Evolutionary conservation across 2,329 filamentous ascomycete species (phyloP).

Genomic region (Cryphonectria japonica): DNA sequence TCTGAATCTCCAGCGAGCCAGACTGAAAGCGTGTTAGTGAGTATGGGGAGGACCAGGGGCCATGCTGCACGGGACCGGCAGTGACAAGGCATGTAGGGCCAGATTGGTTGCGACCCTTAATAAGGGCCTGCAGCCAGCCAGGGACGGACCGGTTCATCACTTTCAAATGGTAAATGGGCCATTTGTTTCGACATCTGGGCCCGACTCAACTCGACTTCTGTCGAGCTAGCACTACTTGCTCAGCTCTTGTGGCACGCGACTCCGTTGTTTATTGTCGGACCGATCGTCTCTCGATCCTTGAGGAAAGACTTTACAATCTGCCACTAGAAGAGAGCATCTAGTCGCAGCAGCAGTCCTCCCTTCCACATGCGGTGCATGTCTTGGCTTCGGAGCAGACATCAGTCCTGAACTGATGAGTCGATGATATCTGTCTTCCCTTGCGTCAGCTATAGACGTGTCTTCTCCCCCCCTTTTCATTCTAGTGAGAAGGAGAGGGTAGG

Average conservation of each 20-base stretch:
- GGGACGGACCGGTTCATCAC: background rate
- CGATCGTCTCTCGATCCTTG: background rate
- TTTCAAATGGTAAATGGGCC: background rate
- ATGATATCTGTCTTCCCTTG: background rate
- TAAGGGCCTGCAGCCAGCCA: conserved; percentile 3
- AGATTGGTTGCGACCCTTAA: conserved; percentile 1
- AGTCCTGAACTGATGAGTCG: background rate
- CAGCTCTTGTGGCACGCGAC: conserved; percentile 7
- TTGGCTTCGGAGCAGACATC: conserved; percentile 4
- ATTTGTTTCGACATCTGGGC: conserved; percentile 5
- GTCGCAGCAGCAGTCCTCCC: background rate
- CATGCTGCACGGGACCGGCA: conserved; percentile 12
- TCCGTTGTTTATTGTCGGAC: background rate
- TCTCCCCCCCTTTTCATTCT: background rate
- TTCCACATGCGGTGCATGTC: conserved; percentile 1
- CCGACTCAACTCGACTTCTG: background rate
- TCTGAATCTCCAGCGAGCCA: conserved; percentile 12
- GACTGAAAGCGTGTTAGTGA: conserved; percentile 12
- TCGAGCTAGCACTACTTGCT: background rate
- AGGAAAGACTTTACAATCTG: background rate
- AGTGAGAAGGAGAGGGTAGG: background rate
- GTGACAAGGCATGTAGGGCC: conserved; percentile 4
- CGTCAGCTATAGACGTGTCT: background rate
- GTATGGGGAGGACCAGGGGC: conserved; percentile 14
- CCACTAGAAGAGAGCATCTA: background rate